Evolutionary conservation across 768 basidiomycete species (phyloP), one percentile per base, ranked within the genome.

Genomic region (Neoboletus subvelutipes): DNA sequence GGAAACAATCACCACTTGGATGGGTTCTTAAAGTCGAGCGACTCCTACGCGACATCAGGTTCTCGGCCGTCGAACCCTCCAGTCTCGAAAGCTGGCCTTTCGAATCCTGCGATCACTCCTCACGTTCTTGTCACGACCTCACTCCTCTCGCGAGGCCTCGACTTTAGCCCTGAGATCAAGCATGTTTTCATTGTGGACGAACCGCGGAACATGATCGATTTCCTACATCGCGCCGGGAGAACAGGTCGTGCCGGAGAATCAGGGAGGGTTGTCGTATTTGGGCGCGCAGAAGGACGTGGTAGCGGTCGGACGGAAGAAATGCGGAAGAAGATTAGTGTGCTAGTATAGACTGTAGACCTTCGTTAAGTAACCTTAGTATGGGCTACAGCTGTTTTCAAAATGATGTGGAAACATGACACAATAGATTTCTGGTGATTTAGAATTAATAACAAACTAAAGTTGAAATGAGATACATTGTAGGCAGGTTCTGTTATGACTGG

Each of bases 141-240:
- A 6, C 78, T 97, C 34, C 85, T 97, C 28, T 93, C 92, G 11
- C 83, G 94, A 20, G 94, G 94, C 2, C 81, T 96, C 2, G 94
- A 97, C 70, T 97, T 97, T 65, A 77, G 85, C 15, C 86, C 92
- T 0, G 75, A 76, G 5, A 83, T 96, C 62, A 80, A 81, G 59
- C 85, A 94, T 64, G 89, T 96, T 3, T 88, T 97, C 70, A 87
- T 96, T 61, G 80, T 91, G 24, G 94, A 96, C 63, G 84, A 90
- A 66, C 94, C 94, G 20, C 77, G 89, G 62, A 95, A 93, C 68
- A 90, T 89, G 79, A 81, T 95, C 39, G 94, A 97, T 71, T 95
- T 96, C 69, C 70, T 97, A 57, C 94, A 97, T 73, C 85, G 94
- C 5, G 94, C 94, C 0, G 94, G 94, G 17, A 76, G 94, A 46